phyloP scores from a whole-genome alignment of 2,329 filamentous ascomycete genomes.

The Neofusicoccum sp. region DNA sequence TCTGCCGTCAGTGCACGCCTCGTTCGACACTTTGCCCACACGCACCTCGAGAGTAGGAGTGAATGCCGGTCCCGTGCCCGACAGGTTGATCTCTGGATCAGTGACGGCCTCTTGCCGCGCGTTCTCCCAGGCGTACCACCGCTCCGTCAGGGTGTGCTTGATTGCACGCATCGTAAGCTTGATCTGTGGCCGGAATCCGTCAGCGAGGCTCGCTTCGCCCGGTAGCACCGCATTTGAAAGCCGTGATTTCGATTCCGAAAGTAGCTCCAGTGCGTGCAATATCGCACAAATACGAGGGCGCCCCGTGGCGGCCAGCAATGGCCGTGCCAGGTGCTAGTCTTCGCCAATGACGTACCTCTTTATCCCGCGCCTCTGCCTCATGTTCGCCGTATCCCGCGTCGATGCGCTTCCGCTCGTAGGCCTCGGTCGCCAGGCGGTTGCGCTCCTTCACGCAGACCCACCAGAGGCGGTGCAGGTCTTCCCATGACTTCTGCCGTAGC shows the following conservation, averaged over 20 bases:
- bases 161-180: constrained; percentile 75
- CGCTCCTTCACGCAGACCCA: constrained; percentile 91
- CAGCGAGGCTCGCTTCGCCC: background rate
- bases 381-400: constrained; percentile 70
- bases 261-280: constrained; percentile 2
- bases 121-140: constrained; percentile 84
- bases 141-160: constrained; percentile 80
- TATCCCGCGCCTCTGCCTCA: constrained; percentile 64
- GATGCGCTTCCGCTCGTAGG: constrained; percentile 64
- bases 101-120: constrained; percentile 52
- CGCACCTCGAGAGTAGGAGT: constrained; percentile 10
- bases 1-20: background rate
- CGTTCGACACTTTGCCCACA: background rate
- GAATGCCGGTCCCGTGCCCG: background rate
- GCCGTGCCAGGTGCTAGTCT: background rate
- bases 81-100: constrained; percentile 57
- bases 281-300: constrained; percentile 9
- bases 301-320: background rate
- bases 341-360: constrained; percentile 56
- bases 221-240: background rate
- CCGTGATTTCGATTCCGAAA: background rate
- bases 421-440: constrained; percentile 81
- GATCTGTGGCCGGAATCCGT: constrained; percentile 54
- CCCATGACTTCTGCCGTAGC: constrained; percentile 85
- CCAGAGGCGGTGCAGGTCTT: constrained; percentile 89